Conservation (phyloP, 1,139 yeast genomes). For the Hemisphaericaspora lyxosophila region DNA sequence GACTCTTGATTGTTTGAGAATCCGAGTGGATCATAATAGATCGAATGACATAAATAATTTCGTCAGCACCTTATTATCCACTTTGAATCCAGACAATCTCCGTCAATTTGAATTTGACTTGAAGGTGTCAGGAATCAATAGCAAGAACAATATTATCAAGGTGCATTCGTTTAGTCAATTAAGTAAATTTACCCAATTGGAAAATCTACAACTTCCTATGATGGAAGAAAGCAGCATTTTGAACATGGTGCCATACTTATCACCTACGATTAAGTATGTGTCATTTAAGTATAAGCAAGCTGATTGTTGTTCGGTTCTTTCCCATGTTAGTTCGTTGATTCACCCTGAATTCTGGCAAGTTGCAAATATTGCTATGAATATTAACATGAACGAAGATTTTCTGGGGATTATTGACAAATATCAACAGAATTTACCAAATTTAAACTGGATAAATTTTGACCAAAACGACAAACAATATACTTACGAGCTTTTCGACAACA, state of each 20-base stretch:
- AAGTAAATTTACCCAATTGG: conserved; percentile 11
- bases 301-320: neutral
- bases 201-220: conserved; percentile 13
- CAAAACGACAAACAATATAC: conserved; percentile 10
- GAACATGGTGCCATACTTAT: conserved; percentile 8
- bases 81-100: neutral
- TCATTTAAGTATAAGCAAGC: neutral
- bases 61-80: neutral
- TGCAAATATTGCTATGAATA: neutral
- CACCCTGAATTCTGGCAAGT: neutral
- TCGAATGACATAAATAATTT: neutral
- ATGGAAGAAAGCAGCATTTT: conserved; percentile 11
- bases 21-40: neutral
- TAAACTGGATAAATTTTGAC: conserved; percentile 13
- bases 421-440: conserved; percentile 9
- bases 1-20: neutral
- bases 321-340: neutral
- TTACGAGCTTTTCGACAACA: conserved; percentile 10
- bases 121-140: neutral
- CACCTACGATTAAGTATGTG: neutral
- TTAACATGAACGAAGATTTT: neutral
- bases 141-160: neutral
- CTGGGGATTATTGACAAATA: conserved; percentile 5
- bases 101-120: conserved; percentile 3
- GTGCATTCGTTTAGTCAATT: conserved; percentile 1